Percentiles rank a stretch among this genome's conserved stretches.
phyloP scores from a whole-genome alignment of 176 grass and related monocot species.

The Aechmea fasciata region DNA sequence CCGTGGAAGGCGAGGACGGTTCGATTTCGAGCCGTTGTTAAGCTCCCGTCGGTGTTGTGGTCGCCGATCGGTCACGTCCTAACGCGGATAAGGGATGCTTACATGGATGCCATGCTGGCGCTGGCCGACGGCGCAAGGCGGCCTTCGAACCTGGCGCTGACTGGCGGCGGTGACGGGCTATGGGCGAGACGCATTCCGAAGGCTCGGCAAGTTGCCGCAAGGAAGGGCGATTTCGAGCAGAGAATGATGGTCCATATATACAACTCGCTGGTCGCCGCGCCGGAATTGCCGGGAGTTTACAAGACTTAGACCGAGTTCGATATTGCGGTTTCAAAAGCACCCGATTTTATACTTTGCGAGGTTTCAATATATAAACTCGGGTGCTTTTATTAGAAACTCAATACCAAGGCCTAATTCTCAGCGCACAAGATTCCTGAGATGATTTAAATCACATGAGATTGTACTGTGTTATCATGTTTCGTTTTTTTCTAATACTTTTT shows the following conservation, averaged over 20 bases:
- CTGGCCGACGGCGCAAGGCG: slow-evolving; percentile 2
- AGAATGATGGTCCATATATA: slow-evolving; percentile 34
- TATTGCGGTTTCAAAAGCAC: neutral
- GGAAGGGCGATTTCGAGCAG: slow-evolving; percentile 5
- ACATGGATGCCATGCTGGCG: slow-evolving; percentile 19
- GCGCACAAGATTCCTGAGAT: no score
- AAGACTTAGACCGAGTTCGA: neutral
- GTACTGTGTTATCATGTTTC: no score
- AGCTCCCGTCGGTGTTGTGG: neutral
- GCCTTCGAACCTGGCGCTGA: neutral
- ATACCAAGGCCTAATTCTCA: no score
- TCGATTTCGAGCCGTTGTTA: neutral
- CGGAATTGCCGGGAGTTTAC: slow-evolving; percentile 29
- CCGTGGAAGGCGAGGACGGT: neutral
- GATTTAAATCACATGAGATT: no score
- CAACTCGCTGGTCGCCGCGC: slow-evolving; percentile 16
- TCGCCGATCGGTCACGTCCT: slow-evolving; percentile 16
- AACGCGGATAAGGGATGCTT: slow-evolving; percentile 16
- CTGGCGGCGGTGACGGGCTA: neutral
- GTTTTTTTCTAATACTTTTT: no score
- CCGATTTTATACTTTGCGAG: no score
- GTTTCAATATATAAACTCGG: no score
- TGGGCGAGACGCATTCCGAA: slow-evolving; percentile 17
- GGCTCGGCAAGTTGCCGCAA: slow-evolving; percentile 7
- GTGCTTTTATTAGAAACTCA: no score